These are phyloP conservation scores for Cladosporium sp. DNA, from an alignment of 2,329 filamentous ascomycete genomes.

Conservation along the genomic window DNA sequence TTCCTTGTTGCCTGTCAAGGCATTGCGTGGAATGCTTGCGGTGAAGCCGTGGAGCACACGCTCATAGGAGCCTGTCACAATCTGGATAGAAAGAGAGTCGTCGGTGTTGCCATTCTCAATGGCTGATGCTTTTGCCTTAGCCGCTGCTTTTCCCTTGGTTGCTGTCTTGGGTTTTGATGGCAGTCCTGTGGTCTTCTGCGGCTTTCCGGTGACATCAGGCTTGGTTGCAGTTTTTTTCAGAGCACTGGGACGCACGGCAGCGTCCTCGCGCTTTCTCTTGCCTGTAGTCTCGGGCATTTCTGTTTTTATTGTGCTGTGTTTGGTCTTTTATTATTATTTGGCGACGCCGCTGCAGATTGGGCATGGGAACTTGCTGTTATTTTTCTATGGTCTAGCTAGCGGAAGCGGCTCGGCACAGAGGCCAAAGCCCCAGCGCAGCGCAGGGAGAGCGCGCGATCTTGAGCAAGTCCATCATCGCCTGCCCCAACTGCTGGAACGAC, in stretches of 20 bases:
- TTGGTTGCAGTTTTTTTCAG: conserved; percentile 17
- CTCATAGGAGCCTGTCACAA: conserved; percentile 92
- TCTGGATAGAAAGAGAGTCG: conserved; percentile 62
- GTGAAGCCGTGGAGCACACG: conserved; percentile 85
- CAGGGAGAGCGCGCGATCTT: neutral
- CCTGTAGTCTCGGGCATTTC: conserved; percentile 9
- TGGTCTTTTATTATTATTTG: neutral
- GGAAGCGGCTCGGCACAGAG: neutral
- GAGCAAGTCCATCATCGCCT: no score
- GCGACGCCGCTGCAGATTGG: neutral
- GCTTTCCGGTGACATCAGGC: conserved; percentile 7
- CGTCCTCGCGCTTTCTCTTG: conserved; percentile 21
- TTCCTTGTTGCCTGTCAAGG: conserved; percentile 6
- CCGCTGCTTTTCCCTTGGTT: neutral
- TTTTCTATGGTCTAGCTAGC: neutral
- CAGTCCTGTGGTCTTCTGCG: neutral
- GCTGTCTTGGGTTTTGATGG: neutral
- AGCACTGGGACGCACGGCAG: conserved; percentile 8
- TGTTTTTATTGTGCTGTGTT: neutral
- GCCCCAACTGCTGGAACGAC: neutral
- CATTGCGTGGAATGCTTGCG: conserved; percentile 56
- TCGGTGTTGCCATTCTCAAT: neutral
- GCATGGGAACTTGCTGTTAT: neutral
- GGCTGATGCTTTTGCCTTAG: neutral
- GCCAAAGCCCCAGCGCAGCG: neutral